Base-by-base conservation (phyloP, 192 early-diverging fungal species). In the Coemansia sp. region DNA sequence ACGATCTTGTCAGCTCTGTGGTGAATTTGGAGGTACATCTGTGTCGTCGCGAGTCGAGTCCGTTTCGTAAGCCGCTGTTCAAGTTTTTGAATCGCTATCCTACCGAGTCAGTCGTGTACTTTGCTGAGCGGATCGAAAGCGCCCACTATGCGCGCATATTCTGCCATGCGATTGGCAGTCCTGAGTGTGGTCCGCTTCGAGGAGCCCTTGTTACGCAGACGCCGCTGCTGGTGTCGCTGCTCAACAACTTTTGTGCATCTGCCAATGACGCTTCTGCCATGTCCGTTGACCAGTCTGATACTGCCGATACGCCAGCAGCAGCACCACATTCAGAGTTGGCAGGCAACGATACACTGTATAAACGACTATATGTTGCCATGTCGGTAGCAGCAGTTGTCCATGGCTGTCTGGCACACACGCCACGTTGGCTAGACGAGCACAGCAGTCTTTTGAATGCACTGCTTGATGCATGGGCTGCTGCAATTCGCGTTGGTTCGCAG, bases 51-150 rank as follows among this genome's bases (percentile, higher is more conserved):
- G 75, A 86, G 48, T 95, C 96, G 2, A 97, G 95, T 60, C 98
- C 98, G 1, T 99, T 99, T 85, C 77, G 96, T 35, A 73, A 84
- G 21, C 93, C 94, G 19, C 80, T 99, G 49, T 88, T 94, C 72
- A 89, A 90, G 74, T 98, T 93, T 74, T 65, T 98, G 54, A 97
- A 95, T 65, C 83, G 91, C 15, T 98, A 99, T 68, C 82, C 90
- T 5, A 66, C 84, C 5, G 95, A 99, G 58, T 82, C 93, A 2
- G 85, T 94, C 5, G 86, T 84, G 4, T 96, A 92, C 66, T 98
- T 99, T 63, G 83, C 88, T 22, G 85, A 90, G 37, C 85, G 84
- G n/a, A 61, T 94, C 23, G 72, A 79, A 15, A 81, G 87, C 52
- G 71, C 82, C 6, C 82, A 82, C 29, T 82, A 85, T 59, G 85